Evolutionary conservation across 2,329 filamentous ascomycete genomes (phyloP), one percentile per base, ranked within the genome.

Genomic region (Arthrobotrys musiformis): DNA sequence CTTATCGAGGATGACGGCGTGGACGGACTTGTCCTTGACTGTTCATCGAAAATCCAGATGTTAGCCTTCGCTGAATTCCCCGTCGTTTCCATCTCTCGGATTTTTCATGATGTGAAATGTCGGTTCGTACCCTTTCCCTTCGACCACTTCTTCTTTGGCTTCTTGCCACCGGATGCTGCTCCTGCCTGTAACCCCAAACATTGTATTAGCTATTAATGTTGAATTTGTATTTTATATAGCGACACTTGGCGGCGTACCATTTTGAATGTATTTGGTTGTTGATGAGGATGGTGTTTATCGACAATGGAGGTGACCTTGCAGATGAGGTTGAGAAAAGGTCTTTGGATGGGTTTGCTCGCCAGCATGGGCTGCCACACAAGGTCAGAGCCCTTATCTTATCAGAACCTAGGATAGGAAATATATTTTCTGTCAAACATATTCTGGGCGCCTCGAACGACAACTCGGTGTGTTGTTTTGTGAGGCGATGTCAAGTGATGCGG

Each of bases 11-110:
- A 98, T 89, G 87, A 99, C 95, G 86, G 92, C 93, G 90, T 99
- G 95, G 87, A 98, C 92, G 87, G 95, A 94, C 94, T 99, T 99
- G 91, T 99, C 95, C 95, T 99, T 99, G 89, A 99, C 95, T 93
- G 86, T 79, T 76, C 54, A 56, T 42, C 67, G 26, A 48, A 8
- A 61, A 13, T 60, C 86, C 86, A 84, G 86, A 86, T 85, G 86
- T 86, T 83, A 86, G 85, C 84, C 24, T 63, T 52, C 19, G 22
- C 33, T 33, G 85, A 84, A 81, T 84, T 84, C 82, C 54, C 17
- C 50, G 35, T 15, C n/a, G 22, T 56, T 35, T 9, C 48, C n/a
- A 15, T 84, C 84, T 85, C 15, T 8, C n/a, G n/a, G n/a, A 13
- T 48, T 69, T 33, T 44, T 60, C 42, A 63, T 19, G 58, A 58